Conservation (phyloP, 768 basidiomycete species). For the Trametes villosa region DNA sequence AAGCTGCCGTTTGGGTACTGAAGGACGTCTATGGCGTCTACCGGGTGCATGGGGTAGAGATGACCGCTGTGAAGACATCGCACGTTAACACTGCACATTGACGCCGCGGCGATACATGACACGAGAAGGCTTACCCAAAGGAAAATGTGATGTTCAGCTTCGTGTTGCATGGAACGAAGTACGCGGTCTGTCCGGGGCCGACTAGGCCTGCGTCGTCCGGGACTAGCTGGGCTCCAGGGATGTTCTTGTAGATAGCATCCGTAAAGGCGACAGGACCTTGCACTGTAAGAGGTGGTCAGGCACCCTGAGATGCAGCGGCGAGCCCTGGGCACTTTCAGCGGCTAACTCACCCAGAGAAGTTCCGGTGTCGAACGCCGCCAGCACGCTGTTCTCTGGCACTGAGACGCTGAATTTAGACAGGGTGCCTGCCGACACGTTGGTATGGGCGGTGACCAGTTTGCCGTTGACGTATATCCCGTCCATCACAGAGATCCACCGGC, state of each 20-base stretch:
- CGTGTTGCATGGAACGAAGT: constrained; percentile 3
- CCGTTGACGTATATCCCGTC: constrained; percentile 28
- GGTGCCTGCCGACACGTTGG: background rate
- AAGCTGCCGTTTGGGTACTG: background rate
- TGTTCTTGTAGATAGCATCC: background rate
- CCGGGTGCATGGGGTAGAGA: constrained; percentile 4
- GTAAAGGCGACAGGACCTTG: background rate
- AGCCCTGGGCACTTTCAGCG: too few species aligned
- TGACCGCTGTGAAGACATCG: background rate
- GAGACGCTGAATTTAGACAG: background rate
- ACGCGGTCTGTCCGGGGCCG: background rate
- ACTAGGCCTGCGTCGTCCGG: too few species aligned
- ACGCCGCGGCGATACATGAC: background rate
- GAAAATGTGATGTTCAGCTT: constrained; percentile 2
- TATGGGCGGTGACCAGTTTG: background rate
- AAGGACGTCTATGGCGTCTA: background rate
- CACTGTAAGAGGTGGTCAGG: background rate
- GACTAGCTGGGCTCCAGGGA: background rate
- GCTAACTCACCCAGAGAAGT: constrained; percentile 14
- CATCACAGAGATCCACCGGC: constrained; percentile 17
- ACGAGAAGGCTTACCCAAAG: background rate
- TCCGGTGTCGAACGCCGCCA: constrained; percentile 25
- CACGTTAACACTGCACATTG: background rate
- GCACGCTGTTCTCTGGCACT: background rate
- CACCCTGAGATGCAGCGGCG: background rate